These are phyloP conservation scores for Blastobotrys aristatus DNA, from an alignment of 1,139 yeast genomes.

Conservation along the genomic window DNA sequence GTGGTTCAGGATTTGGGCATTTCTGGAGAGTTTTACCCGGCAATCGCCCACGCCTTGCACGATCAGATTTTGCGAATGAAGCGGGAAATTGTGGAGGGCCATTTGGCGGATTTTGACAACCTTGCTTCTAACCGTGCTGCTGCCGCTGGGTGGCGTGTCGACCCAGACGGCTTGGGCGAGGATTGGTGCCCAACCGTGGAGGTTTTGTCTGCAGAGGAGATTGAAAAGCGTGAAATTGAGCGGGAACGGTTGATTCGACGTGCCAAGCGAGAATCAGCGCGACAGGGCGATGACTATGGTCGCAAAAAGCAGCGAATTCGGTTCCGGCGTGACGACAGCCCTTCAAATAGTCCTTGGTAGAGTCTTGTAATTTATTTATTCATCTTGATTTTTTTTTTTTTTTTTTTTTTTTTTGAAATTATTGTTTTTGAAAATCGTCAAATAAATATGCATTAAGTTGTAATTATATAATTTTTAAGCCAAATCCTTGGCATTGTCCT, in stretches of 20 bases:
- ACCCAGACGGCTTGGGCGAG: constrained; percentile 56
- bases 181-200: constrained; percentile 91
- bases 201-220: constrained; percentile 82
- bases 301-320: constrained; percentile 4
- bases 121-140: constrained; percentile 51
- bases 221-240: constrained; percentile 91
- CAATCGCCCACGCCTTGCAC: constrained; percentile 82
- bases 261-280: constrained; percentile 79
- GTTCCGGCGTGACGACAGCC: constrained; percentile 9
- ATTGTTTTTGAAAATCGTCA: not conserved
- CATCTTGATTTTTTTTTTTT: not conserved
- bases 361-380: not conserved
- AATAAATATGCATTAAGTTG: not conserved
- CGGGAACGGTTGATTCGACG: constrained; percentile 89
- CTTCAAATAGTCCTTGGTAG: constrained; percentile 8
- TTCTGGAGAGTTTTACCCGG: constrained; percentile 80
- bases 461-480: not conserved
- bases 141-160: constrained; percentile 62
- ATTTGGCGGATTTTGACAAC: constrained; percentile 52
- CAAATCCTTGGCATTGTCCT: constrained; percentile 9
- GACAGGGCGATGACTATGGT: constrained; percentile 23
- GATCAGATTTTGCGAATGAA: constrained; percentile 73
- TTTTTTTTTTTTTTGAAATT: not conserved
- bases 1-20: constrained; percentile 85
- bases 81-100: constrained; percentile 83